Percentiles rank a stretch among this genome's conserved stretches.
Conservation (phyloP, 1,139 yeast species). For the Pichia sp. region DNA sequence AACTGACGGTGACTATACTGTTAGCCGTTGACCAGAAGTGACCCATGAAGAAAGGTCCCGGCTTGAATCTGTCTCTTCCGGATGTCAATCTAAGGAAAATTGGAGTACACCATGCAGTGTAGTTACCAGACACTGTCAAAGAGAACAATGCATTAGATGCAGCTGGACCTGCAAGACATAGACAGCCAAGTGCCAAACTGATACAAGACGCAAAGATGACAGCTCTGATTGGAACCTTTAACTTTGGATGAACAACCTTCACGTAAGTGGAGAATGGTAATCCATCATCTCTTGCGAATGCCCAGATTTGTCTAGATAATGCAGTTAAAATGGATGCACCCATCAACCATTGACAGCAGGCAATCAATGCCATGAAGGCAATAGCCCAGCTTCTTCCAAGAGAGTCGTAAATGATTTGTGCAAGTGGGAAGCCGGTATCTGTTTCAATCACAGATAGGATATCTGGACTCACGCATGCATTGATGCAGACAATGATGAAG, state of each 20-base stretch:
- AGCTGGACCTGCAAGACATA: conserved; percentile 31
- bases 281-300: conserved; percentile 47
- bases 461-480: conserved; percentile 52
- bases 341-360: conserved; percentile 60
- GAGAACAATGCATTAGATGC: conserved; percentile 41
- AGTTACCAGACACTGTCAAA: conserved; percentile 39
- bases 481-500: conserved; percentile 46
- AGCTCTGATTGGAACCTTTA: conserved; percentile 58
- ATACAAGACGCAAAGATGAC: conserved; percentile 46
- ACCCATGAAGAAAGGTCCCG: conserved; percentile 32
- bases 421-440: conserved; percentile 49
- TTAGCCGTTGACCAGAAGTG: conserved; percentile 24
- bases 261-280: conserved; percentile 40
- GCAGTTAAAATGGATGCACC: conserved; percentile 53
- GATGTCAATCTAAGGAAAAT: conserved; percentile 36
- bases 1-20: conserved; percentile 32
- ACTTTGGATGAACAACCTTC: conserved; percentile 46
- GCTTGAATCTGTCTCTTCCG: conserved; percentile 31
- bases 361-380: conserved; percentile 55
- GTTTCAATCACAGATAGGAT: conserved; percentile 37
- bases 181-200: conserved; percentile 35
- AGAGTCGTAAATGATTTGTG: conserved; percentile 58
- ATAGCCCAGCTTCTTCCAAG: conserved; percentile 68
- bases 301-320: conserved; percentile 46
- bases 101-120: conserved; percentile 40